Percentiles rank a stretch among this genome's conserved stretches.
These are phyloP conservation scores for Cryptococcus neoformans DNA, from an alignment of 1,284 basidiomycete species.

Conservation along the genomic window DNA sequence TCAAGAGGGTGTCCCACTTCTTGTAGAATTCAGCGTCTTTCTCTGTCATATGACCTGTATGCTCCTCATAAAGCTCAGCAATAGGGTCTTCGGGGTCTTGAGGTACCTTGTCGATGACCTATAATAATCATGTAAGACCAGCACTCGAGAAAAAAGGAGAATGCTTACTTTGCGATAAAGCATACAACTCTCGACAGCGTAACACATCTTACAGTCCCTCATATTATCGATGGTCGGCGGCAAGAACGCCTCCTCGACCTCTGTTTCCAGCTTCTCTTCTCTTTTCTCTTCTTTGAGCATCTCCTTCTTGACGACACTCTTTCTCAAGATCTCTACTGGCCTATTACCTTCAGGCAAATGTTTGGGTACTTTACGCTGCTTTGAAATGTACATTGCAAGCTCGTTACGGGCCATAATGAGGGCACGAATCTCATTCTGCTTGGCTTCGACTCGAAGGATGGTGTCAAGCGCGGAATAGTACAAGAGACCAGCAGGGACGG, in stretches of 20 bases:
- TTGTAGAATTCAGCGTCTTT: constrained; percentile 76
- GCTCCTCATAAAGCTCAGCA: constrained; percentile 53
- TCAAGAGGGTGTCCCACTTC: constrained; percentile 83
- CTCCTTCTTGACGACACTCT: neutral
- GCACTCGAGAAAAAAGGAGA: neutral
- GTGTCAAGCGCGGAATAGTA: constrained; percentile 92
- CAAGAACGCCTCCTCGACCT: constrained; percentile 57
- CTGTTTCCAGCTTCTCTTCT: neutral
- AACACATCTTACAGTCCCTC: constrained; percentile 76
- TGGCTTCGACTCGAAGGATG: constrained; percentile 73
- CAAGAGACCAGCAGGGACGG: constrained; percentile 66
- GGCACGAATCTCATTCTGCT: constrained; percentile 77
- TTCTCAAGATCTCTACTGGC: neutral
- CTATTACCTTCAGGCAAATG: neutral
- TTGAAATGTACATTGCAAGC: constrained; percentile 68
- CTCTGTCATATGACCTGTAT: constrained; percentile 73
- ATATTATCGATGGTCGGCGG: constrained; percentile 85
- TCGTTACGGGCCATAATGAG: constrained; percentile 81
- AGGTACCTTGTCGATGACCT: constrained; percentile 67
- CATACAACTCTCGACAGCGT: constrained; percentile 82
- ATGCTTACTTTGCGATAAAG: constrained; percentile 75
- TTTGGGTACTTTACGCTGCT: constrained; percentile 23
- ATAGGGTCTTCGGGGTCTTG: constrained; percentile 63
- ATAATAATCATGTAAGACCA: neutral
- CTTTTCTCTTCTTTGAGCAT: neutral